A percentile compares a stretch with the other conserved stretches of the same genome.
Conservation (phyloP, 345 rosid genomes). For the Lenwebbia sp. region DNA sequence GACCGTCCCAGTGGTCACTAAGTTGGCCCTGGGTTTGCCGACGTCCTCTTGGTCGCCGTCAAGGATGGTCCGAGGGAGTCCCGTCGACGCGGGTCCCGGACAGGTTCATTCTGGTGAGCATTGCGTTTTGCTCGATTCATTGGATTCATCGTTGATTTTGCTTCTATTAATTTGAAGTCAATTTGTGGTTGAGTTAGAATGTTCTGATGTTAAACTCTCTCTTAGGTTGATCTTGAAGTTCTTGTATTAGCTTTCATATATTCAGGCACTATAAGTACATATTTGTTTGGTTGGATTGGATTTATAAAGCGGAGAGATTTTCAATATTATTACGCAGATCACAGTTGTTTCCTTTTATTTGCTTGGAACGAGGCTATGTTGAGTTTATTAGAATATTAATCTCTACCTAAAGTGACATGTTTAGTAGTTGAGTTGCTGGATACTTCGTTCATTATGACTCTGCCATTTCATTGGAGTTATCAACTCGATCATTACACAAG, state of each 20-base stretch:
- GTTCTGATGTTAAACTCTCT: background rate
- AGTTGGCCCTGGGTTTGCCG: constrained; percentile 22
- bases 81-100: constrained; percentile 40
- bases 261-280: background rate
- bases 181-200: too few species aligned
- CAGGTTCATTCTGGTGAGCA: constrained; percentile 53
- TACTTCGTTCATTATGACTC: background rate
- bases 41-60: constrained; percentile 53
- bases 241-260: background rate
- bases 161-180: too few species aligned
- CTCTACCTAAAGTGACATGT: background rate
- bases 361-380: background rate
- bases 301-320: background rate
- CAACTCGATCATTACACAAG: background rate
- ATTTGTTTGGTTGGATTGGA: background rate
- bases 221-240: background rate
- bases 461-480: background rate
- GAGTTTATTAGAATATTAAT: background rate
- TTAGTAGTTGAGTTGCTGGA: background rate
- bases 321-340: background rate
- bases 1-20: background rate
- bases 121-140: background rate
- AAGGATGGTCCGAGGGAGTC: constrained; percentile 14
- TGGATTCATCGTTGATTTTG: too few species aligned
- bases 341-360: background rate